phyloP scores from a whole-genome alignment of 768 basidiomycete species.

The Termitomyces sp. region DNA sequence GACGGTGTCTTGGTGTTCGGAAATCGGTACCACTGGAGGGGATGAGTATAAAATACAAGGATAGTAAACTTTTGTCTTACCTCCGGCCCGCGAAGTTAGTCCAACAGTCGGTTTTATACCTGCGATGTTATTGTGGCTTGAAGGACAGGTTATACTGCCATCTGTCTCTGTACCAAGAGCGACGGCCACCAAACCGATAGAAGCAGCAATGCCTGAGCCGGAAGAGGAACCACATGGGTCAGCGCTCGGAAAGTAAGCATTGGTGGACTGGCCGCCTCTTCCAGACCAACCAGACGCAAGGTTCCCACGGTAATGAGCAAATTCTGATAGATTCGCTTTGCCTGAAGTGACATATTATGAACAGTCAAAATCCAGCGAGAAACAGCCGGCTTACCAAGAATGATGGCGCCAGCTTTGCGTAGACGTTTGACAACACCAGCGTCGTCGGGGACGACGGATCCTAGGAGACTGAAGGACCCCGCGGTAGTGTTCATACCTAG shows the following conservation, averaged over 20 bases:
- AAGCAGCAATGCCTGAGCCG: constrained; percentile 50
- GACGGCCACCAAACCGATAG: constrained; percentile 46
- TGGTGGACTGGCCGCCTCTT: constrained; percentile 45
- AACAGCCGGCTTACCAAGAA: constrained; percentile 27
- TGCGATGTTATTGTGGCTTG: constrained; percentile 46
- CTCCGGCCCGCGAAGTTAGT: constrained; percentile 53
- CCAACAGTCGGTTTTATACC: constrained; percentile 61
- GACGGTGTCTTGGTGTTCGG: constrained; percentile 51
- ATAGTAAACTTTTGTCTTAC: constrained; percentile 20
- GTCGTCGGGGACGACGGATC: constrained; percentile 39
- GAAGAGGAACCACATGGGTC: constrained; percentile 57
- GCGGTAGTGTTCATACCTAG: constrained; percentile 43
- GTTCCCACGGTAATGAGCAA: constrained; percentile 4
- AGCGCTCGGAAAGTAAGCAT: constrained; percentile 43
- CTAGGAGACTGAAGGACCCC: constrained; percentile 36
- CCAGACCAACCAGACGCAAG: constrained; percentile 48
- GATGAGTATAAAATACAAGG: background rate
- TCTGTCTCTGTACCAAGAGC: constrained; percentile 46
- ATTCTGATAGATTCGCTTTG: constrained; percentile 51
- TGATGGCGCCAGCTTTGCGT: constrained; percentile 37
- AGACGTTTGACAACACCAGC: constrained; percentile 40
- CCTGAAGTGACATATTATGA: constrained; percentile 21
- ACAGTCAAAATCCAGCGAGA: background rate
- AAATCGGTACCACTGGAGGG: constrained; percentile 47
- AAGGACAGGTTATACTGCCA: constrained; percentile 51